Evolutionary conservation across 2,329 filamentous ascomycete species (phyloP).

Genomic region (Hansfordia pulvinata): DNA sequence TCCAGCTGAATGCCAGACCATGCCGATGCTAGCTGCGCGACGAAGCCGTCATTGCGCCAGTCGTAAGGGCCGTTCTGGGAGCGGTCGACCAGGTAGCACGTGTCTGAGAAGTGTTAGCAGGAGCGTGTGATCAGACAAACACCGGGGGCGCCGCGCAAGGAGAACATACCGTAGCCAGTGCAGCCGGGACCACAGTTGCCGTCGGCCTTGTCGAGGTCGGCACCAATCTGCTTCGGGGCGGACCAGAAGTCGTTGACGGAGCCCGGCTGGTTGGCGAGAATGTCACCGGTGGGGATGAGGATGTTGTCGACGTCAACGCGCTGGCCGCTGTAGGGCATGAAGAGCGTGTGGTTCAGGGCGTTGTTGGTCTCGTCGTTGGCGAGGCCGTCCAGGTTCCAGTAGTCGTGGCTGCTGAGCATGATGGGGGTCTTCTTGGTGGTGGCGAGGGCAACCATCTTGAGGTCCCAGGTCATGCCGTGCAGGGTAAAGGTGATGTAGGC

Average conservation of each 20-base stretch:
- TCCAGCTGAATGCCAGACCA: conserved; percentile 78
- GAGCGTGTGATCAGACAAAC: background rate
- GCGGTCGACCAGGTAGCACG: conserved; percentile 56
- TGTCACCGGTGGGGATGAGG: conserved; percentile 62
- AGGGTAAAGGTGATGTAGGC: conserved; percentile 64
- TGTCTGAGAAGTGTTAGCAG: conserved; percentile 30
- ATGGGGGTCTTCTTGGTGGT: conserved; percentile 68
- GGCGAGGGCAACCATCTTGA: conserved; percentile 58
- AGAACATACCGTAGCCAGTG: conserved; percentile 61
- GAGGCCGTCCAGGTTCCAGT: conserved; percentile 77
- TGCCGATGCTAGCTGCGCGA: conserved; percentile 54
- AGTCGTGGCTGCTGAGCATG: conserved; percentile 62
- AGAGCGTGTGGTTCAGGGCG: conserved; percentile 58
- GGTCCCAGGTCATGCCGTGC: conserved; percentile 51
- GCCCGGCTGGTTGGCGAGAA: conserved; percentile 52
- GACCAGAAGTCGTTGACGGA: conserved; percentile 77
- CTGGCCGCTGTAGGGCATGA: conserved; percentile 60
- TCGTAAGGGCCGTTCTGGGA: conserved; percentile 40
- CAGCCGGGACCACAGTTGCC: conserved; percentile 74
- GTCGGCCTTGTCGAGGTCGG: conserved; percentile 47
- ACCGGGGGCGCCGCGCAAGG: background rate
- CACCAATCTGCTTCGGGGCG: conserved; percentile 63
- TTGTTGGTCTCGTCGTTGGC: conserved; percentile 55
- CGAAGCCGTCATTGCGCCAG: conserved; percentile 46
- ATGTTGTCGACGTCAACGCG: conserved; percentile 57